Evolutionary conservation across 192 early-diverging fungal species (phyloP), one percentile per base, ranked within the genome.

Genomic region (Backusella psychrophila): DNA sequence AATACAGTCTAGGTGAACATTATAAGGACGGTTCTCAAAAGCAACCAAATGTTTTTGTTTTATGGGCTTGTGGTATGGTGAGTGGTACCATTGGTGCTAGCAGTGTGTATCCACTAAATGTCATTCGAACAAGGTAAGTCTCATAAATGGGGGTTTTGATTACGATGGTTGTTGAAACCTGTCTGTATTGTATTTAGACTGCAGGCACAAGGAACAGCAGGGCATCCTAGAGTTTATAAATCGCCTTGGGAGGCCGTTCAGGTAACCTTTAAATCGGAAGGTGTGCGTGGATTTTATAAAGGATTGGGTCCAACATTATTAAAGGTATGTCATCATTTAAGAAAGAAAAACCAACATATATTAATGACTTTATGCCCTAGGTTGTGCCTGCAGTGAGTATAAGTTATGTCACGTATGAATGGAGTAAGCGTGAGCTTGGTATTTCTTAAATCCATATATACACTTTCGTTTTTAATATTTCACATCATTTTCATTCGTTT

Each of bases 171-270:
- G 21, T 19, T 35, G 12, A 19, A 39, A 33, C 19, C 19, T 68
- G 29, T 36, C 67, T 74, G 11, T 75, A 35, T 72, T 66, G 2
- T 33, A 38, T 75, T 17, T 77, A 92, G 92, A 72, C 80, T 94
- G 70, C 93, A 94, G 84, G 92, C 92, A 2, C 92, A 94, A 82
- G 92, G 92, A 21, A 93, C 92, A 0, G 86, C 90, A 11, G 87
- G 87, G 26, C 92, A 94, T 78, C 93, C 93, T 65, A 81, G 85
- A 53, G 78, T 78, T 34, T 94, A 94, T 78, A 87, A 84, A 17
- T 84, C 83, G 6, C 84, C 86, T 21, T 78, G 86, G 75, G 91
- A 93, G 82, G 90, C 84, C 6, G 81, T 88, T 46, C 75, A 84
- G 36, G 86, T 88, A 66, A 91, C 91, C 6, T 90, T 84, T 65